These are phyloP conservation scores for Sonneratia caseolaris DNA, from an alignment of 345 rosid species.

Conservation along the genomic window DNA sequence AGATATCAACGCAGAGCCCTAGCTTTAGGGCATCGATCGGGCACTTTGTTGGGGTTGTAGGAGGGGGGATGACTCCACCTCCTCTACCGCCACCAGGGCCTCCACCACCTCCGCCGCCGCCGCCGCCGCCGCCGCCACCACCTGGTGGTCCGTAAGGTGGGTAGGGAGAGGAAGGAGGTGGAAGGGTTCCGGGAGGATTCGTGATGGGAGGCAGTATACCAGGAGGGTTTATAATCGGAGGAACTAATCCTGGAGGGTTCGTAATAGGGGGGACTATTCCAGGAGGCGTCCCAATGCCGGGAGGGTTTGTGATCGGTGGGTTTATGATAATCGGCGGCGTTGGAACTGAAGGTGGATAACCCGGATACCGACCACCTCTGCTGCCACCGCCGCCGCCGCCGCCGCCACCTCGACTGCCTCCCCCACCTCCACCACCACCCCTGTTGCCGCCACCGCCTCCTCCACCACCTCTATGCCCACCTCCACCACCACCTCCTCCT, in stretches of 20 bases:
- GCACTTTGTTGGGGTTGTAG: constrained; percentile 20
- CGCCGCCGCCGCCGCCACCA: constrained; percentile 2
- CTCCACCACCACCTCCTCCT: background rate
- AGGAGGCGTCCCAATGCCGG: background rate
- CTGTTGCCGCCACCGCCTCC: background rate
- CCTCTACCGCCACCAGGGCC: background rate
- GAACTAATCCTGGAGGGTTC: constrained; percentile 8
- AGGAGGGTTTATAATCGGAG: constrained; percentile 12
- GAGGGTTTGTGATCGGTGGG: constrained; percentile 2
- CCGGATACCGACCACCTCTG: background rate
- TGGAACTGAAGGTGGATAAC: constrained; percentile 4
- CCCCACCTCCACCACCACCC: constrained; percentile 3
- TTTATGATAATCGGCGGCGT: constrained; percentile 8
- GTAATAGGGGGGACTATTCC: constrained; percentile 11
- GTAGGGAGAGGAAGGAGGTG: constrained; percentile 10
- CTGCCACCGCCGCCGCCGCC: background rate
- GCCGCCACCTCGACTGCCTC: background rate
- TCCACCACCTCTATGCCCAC: background rate
- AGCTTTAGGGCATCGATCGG: constrained; percentile 34
- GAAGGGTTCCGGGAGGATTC: constrained; percentile 9
- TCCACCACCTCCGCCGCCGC: constrained; percentile 1
- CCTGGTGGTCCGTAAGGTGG: constrained; percentile 17
- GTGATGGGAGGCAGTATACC: constrained; percentile 4
- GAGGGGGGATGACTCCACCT: constrained; percentile 3
- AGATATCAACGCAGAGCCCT: constrained; percentile 34